Conservation (phyloP, 83 land plant genomes). For the Larix sibirica region DNA sequence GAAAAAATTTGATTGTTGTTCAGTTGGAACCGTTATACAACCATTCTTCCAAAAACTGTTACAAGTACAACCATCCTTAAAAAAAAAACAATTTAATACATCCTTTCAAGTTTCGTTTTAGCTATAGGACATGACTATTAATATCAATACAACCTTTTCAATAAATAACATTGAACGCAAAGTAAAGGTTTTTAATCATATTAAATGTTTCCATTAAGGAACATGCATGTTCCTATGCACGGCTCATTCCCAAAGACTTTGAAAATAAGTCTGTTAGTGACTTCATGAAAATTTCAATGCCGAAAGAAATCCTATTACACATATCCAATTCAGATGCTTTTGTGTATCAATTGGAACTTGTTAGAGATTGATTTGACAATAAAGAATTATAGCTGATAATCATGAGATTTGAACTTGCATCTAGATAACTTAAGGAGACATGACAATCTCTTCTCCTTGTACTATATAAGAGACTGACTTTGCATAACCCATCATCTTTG, state of each 20-base stretch:
- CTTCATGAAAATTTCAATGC: slow-evolving; percentile 25
- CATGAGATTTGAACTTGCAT: no score
- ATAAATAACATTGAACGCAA: background rate
- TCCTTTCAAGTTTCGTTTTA: slow-evolving; percentile 9
- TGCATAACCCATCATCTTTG: no score
- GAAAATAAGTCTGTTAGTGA: slow-evolving; percentile 60
- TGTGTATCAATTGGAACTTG: slow-evolving; percentile 6
- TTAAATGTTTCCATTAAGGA: background rate
- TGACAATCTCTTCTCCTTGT: no score
- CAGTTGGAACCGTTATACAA: slow-evolving; percentile 27
- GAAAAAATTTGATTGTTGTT: slow-evolving; percentile 18
- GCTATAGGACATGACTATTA: background rate
- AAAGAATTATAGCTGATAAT: no score
- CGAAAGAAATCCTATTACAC: background rate
- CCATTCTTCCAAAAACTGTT: slow-evolving; percentile 21
- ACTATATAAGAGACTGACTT: no score
- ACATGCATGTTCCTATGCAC: no score
- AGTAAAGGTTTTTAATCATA: background rate
- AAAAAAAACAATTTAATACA: slow-evolving; percentile 12
- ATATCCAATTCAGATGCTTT: no score
- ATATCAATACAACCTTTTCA: background rate
- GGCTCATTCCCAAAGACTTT: slow-evolving; percentile 72
- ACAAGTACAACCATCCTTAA: background rate
- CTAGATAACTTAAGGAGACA: no score
- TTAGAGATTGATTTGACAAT: background rate